These are phyloP conservation scores for Serendipita vermifera DNA, from an alignment of 768 basidiomycete species.

Conservation along the genomic window DNA sequence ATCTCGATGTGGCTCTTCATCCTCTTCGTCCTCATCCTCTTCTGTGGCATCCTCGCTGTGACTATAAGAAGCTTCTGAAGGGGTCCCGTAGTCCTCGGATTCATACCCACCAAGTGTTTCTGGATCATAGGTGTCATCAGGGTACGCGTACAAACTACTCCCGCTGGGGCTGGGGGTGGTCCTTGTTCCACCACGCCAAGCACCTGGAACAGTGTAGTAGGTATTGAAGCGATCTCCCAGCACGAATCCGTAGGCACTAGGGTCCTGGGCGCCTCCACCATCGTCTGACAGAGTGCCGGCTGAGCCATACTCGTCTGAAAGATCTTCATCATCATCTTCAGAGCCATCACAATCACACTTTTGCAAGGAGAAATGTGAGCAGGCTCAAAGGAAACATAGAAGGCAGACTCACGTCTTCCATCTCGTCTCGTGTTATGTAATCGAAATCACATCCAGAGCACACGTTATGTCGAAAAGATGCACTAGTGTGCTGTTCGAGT, in stretches of 20 bases:
- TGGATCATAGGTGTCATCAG: background rate
- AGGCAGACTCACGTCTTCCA: conserved; percentile 1
- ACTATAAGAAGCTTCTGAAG: background rate
- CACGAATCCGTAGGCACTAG: no score
- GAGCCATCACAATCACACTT: background rate
- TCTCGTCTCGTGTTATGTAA: background rate
- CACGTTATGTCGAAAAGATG: background rate
- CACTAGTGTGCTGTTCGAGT: background rate
- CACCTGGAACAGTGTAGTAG: no score
- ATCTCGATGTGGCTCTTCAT: background rate
- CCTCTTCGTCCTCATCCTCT: background rate
- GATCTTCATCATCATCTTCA: background rate
- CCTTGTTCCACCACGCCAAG: background rate
- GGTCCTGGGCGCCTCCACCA: background rate
- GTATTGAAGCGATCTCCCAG: no score
- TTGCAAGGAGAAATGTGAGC: background rate
- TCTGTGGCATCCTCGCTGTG: background rate
- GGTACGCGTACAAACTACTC: background rate
- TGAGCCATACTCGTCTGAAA: background rate
- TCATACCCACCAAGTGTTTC: background rate
- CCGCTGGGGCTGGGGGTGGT: background rate
- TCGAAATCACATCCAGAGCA: conserved; percentile 3
- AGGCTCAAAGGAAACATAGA: background rate
- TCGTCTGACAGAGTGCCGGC: conserved; percentile 5
- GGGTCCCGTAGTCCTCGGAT: background rate